Percentiles rank a stretch among this genome's conserved stretches.
These are phyloP conservation scores for Austroboletus novae-zelandiae DNA, from an alignment of 1,284 basidiomycete species.

Conservation along the genomic window DNA sequence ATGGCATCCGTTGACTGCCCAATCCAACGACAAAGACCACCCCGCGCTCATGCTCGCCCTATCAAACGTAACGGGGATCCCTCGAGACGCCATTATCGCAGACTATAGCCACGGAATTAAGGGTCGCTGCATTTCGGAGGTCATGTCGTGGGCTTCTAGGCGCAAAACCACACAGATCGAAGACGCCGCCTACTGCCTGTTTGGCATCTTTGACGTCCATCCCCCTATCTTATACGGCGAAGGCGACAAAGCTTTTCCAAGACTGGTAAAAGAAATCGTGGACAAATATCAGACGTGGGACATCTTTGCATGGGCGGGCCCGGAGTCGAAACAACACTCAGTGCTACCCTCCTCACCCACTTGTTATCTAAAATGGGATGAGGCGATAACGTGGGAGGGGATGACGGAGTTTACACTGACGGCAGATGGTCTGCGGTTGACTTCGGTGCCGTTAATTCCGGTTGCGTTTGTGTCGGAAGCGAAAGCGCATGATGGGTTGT, in stretches of 20 bases:
- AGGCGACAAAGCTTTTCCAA: not conserved
- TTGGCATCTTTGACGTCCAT: constrained; percentile 21
- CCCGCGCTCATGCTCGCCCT: constrained; percentile 12
- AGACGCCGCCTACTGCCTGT: constrained; percentile 23
- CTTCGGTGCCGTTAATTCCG: constrained; percentile 25
- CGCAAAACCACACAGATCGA: constrained; percentile 25
- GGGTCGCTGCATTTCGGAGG: constrained; percentile 15
- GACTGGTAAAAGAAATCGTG: constrained; percentile 18
- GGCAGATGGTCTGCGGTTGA: constrained; percentile 12
- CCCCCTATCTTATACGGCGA: constrained; percentile 20
- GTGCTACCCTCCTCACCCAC: constrained; percentile 16
- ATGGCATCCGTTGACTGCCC: constrained; percentile 21
- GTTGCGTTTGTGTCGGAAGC: constrained; percentile 8
- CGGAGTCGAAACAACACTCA: constrained; percentile 15
- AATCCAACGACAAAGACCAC: constrained; percentile 12
- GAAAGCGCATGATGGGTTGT: not conserved
- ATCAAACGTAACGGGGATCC: constrained; percentile 21
- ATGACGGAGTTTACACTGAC: constrained; percentile 16
- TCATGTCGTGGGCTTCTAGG: constrained; percentile 12
- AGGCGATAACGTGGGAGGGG: constrained; percentile 4
- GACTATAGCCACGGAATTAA: constrained; percentile 23
- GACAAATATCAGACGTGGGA: constrained; percentile 15
- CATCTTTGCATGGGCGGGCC: constrained; percentile 21
- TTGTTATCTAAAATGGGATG: constrained; percentile 23
- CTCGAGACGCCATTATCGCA: constrained; percentile 9